phyloP scores from a whole-genome alignment of 192 early-diverging fungal genomes.

The Linnemannia zychae region DNA sequence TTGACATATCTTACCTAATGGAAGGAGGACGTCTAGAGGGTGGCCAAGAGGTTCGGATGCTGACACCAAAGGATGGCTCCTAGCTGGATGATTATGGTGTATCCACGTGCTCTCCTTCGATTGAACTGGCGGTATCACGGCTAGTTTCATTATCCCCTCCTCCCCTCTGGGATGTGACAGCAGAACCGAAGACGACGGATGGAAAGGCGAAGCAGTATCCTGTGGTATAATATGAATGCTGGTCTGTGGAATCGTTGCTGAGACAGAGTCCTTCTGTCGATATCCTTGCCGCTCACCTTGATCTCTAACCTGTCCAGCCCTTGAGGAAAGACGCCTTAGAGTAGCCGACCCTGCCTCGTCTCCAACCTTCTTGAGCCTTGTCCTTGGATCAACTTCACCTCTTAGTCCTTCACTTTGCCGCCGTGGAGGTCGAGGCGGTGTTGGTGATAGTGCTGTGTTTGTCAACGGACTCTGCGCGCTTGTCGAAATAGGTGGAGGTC shows the following conservation, averaged over 20 bases:
- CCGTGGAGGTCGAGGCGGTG: not conserved
- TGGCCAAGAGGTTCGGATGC: constrained; percentile 27
- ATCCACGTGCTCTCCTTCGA: constrained; percentile 27
- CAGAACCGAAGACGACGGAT: not conserved
- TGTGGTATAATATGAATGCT: not conserved
- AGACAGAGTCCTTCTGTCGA: not conserved
- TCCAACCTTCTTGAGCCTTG: not conserved
- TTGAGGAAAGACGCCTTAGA: not conserved
- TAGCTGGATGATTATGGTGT: constrained; percentile 27
- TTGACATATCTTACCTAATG: constrained; percentile 4
- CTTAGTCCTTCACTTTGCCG: not conserved
- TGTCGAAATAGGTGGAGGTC: not conserved
- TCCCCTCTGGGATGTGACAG: not conserved
- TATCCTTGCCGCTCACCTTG: not conserved
- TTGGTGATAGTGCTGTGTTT: not conserved
- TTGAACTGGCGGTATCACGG: constrained; percentile 36
- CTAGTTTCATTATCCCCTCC: constrained; percentile 39
- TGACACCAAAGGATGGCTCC: constrained; percentile 35
- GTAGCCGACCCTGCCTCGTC: not conserved
- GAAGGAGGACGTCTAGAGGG: constrained; percentile 29
- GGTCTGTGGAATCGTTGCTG: not conserved
- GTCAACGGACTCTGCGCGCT: not conserved
- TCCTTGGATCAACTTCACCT: not conserved
- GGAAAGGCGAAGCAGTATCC: not conserved
- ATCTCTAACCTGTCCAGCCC: not conserved